Conservation (phyloP, 257 asterid species). For the Schizonepeta tenuifolia region DNA sequence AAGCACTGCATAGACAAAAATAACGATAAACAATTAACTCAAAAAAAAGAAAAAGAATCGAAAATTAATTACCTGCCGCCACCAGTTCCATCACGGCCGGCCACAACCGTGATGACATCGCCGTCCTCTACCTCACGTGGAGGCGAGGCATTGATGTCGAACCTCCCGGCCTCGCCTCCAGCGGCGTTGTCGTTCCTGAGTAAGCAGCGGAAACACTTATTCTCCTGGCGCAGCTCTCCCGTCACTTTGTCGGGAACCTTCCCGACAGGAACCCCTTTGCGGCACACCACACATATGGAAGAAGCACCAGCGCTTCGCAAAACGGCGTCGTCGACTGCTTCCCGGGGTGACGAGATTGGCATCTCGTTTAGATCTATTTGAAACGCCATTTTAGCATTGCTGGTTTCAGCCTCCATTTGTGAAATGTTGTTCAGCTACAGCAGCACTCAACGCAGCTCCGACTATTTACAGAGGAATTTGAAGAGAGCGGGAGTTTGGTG, state of each 20-base stretch:
- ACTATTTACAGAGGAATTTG: slow-evolving; percentile 8
- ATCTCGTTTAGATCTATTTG: slow-evolving; percentile 75
- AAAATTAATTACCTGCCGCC: slow-evolving; percentile 58
- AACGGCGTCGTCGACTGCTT: slow-evolving; percentile 42
- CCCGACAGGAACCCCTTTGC: slow-evolving; percentile 51
- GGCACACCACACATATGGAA: slow-evolving; percentile 53
- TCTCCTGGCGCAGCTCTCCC: slow-evolving; percentile 48
- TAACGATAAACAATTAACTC: slow-evolving; percentile 11
- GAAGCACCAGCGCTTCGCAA: slow-evolving; percentile 31
- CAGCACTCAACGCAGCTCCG: slow-evolving; percentile 15
- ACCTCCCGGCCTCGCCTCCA: slow-evolving; percentile 46
- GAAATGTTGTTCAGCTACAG: slow-evolving; percentile 14
- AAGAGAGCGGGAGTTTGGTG: slow-evolving; percentile 16
- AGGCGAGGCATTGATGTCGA: slow-evolving; percentile 76
- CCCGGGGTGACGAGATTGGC: slow-evolving; percentile 74
- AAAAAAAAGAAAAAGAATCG: background rate
- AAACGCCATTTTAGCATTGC: slow-evolving; percentile 51
- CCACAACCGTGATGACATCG: slow-evolving; percentile 42
- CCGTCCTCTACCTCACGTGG: slow-evolving; percentile 71
- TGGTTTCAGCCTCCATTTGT: slow-evolving; percentile 37
- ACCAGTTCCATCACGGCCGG: slow-evolving; percentile 43
- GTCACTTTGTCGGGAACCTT: slow-evolving; percentile 34
- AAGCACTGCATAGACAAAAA: slow-evolving; percentile 27
- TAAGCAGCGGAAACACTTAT: slow-evolving; percentile 73
- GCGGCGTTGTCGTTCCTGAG: slow-evolving; percentile 37